Base-by-base conservation (phyloP, 2,329 filamentous ascomycete species). In the Laburnicola sp. region DNA sequence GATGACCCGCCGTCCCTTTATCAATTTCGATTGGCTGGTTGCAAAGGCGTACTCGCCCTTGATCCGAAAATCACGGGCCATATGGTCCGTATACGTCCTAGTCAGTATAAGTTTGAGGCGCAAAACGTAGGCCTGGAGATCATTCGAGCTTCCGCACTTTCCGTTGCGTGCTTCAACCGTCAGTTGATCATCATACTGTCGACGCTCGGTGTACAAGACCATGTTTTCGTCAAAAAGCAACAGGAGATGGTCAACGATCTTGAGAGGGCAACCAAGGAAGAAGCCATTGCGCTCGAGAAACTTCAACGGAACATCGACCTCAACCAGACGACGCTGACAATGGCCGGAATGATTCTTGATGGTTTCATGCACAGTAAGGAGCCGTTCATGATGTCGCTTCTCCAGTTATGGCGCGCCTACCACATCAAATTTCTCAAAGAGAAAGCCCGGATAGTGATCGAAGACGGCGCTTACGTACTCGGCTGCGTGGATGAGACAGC, bases 11-110 rank as follows among this genome's bases (percentile, higher is more conserved):
- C 94, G 0, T 96, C 91, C 0, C 88, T 89, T 0, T 93, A 89
- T 59, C 94, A 99, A 63, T 96, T 97, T 64, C 88, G 94, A 6
- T 84, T 97, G 63, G 92, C 90, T 6, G 94, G 94, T 1, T 92
- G 86, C 74, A 99, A 99, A 74, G 94, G 94, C 0, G 86, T 99
- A 10, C 78, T 99, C 16, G 84, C 86, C 0, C 80, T 91, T 2
- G 93, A 89, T 73, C 83, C 88, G 0, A 80, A 86, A 3, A 82
- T 86, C 7, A 81, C 81, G 53, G 81, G 80, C 0, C 82, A 80
- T 27, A 84, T 92, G 50, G 82, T 97, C 0, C 85, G 89, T 45
- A 85, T 97, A 44, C 86, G 94, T 2, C 82, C 84, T 10, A 96
- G 90, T 9, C 94, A 99, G 66, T 81, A 88, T 64, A 99, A 99